Base-by-base conservation (phyloP, 306 rosid genomes). In the Rubus idaeus region DNA sequence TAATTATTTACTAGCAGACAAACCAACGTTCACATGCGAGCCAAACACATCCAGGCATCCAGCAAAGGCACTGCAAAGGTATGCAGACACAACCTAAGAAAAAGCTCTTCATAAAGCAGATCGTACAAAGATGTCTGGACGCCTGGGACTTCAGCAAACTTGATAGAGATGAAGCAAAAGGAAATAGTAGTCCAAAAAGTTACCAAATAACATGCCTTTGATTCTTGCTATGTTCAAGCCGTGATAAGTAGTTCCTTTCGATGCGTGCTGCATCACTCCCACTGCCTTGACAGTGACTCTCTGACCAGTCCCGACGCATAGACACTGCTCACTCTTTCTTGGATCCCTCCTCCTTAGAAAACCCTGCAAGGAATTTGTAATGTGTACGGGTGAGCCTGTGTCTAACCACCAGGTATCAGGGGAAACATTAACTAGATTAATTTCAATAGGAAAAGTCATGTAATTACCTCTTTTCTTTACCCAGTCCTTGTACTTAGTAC, bases 41-140 rank as follows among this genome's bases (percentile, higher is more conserved):
- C 30, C 1, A 1, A 26, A 1, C 30, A 26, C 0, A 1, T 0
- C 0, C 30, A 26, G n/a, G n/a, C n/a, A n/a, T n/a, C 30, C 0
- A 0, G 1, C 30, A 26, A 26, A 26, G 30, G 30, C 1, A 26
- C 30, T 26, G 30, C 30, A 26, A 26, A 26, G 30, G 30, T 1
- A 26, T 26, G 30, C 30, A 26, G 30, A 26, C 30, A 26, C 30
- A 26, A 0, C 30, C 30, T 26, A 1, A 1, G 1, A 26, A 1
- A 26, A 1, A 0, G 1, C 30, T 26, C 1, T 26, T n/a, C n/a
- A 26, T 26, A 26, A 26, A 26, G 30, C 30, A 26, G 30, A 0
- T 1, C 30, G 1, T 26, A 1, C 30, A 26, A 1, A 26, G 1
- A 1, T 1, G 0, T 0, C 1, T 26, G 0, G n/a, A n/a, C n/a